Base-by-base conservation (phyloP, 768 basidiomycete species). In the Podaxis carcinomalis region DNA sequence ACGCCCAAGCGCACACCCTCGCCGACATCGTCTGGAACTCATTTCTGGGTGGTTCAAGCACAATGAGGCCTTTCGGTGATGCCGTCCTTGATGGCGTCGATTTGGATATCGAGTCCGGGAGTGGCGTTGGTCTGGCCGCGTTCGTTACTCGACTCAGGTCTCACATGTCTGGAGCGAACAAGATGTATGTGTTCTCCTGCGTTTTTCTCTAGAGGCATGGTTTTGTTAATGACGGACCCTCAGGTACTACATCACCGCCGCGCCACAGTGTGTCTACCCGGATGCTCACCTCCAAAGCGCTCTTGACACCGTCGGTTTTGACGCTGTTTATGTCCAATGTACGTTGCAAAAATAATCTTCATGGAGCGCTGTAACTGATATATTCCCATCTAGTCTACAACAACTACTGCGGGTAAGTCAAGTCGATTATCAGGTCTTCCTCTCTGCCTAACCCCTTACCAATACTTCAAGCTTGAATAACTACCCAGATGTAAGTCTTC, bases 31-130 rank as follows among this genome's bases (percentile, higher is more conserved):
- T 89, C 47, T 89, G 88, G 87, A 78, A 86, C 69, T 64, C 83
- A 16, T 88, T 89, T 74, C 75, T 89, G 19, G 87, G 85, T 11
- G 87, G 88, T 16, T 75, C 75, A 1, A 83, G 81, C 61, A 68
- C 69, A n/a, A 84, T 78, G 3, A 74, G 87, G 56, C 87, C 88
- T 0, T 89, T 89, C 65, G 88, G 87, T 11, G 63, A 71, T 55
- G 87, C 85, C 1, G 80, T 87, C 9, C 77, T 89, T 37, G 88
- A 88, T 61, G 87, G 79, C 36, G 66, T 87, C 56, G 87, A 88
- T 68, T 68, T 89, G 28, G 87, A 88, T 67, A 84, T 89, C 57
- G 87, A 88, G 71, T 79, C 81, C 19, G 86, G 86, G 10, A 71
- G 71, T 35, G 72, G 74, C 46, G 70, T 74, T 0, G 75, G 77